Base-by-base conservation (phyloP, 352 stramenopile species). In the Elongisporangium senticosum region DNA sequence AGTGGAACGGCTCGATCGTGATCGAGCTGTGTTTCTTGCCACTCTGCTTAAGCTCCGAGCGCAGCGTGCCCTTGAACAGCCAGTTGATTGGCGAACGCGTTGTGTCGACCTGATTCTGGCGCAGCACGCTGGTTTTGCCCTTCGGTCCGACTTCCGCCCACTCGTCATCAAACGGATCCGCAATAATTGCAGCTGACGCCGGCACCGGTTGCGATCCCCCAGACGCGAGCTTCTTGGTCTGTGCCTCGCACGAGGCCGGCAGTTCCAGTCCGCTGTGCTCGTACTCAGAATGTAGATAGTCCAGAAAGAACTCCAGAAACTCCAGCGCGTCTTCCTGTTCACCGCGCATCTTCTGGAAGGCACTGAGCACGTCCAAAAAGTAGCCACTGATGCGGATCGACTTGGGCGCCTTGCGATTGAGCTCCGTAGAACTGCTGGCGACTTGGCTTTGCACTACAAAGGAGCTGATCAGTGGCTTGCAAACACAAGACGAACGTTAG, bases 1-100 rank as follows among this genome's bases (percentile, higher is more conserved):
- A 94, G 59, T 94, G 83, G 55, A 94, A 94, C n/a, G 85, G 81
- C 59, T 94, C 85, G 28, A 94, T 87, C 14, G 83, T 94, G 51
- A 90, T 90, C 14, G 82, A 90, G 55, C 77, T 89, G 49, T 90
- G 77, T 47, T 82, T 83, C 62, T 83, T 86, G 11, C 83, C 83
- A 7, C 54, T 74, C 26, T 90, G 81, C 60, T 87, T 88, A 52
- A 91, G 62, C 51, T 94, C 85, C 0, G 82, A 90, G 48, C 85
- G 85, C 19, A 94, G 69, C 4, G 79, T 74, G 51, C 85, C 85
- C 58, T 93, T 94, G 49, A 94, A 94, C 26, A 94, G 64, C 77
- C 84, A 91, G 59, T 90, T 94, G 62, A 94, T 88, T 5, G 85
- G 85, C 58, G 85, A 94, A 0, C 75, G 77, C 13, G 63, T 75